These are phyloP conservation scores for Favolaschia claudopus DNA, from an alignment of 768 basidiomycete species.

Conservation along the genomic window DNA sequence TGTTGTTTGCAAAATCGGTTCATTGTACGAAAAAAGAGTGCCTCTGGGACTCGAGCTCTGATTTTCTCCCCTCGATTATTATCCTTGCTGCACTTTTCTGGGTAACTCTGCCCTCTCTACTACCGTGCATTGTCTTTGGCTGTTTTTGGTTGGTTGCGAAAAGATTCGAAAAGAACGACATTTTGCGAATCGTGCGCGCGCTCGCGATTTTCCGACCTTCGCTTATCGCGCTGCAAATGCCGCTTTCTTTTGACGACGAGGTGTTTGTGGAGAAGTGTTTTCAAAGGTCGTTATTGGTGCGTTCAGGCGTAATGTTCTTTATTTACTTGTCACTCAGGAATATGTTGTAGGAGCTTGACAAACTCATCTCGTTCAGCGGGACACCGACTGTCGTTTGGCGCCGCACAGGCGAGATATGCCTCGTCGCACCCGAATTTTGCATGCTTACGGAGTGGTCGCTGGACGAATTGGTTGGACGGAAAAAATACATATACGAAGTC, in stretches of 20 bases:
- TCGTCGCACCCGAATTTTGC: conserved; percentile 96
- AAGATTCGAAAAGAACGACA: conserved; percentile 97
- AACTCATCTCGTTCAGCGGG: conserved; percentile 95
- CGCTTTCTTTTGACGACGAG: conserved; percentile 94
- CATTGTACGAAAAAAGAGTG: conserved; percentile 46
- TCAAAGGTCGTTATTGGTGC: conserved; percentile 88
- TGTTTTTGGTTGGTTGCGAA: conserved; percentile 25
- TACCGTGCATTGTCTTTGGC: conserved; percentile 6
- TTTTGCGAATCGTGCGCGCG: conserved; percentile 91
- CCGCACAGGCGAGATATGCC: conserved; percentile 96
- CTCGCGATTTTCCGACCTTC: conserved; percentile 96
- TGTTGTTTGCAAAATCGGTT: conserved; percentile 41
- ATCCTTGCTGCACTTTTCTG: conserved; percentile 26
- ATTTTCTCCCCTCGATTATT: conserved; percentile 38
- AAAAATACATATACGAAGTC: conserved; percentile 76
- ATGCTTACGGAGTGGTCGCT: conserved; percentile 91
- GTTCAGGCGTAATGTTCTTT: too few species aligned
- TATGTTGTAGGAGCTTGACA: conserved; percentile 87
- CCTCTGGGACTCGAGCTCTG: conserved; percentile 52
- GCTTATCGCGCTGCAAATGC: conserved; percentile 97
- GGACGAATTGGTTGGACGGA: conserved; percentile 74
- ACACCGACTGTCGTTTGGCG: conserved; percentile 99
- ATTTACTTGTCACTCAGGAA: too few species aligned
- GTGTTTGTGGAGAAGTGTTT: conserved; percentile 96
- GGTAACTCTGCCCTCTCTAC: conserved; percentile 21